A percentile compares a stretch with the other conserved stretches of the same genome.
These are phyloP conservation scores for Amanita rubescens DNA, from an alignment of 768 basidiomycete genomes.

Conservation along the genomic window DNA sequence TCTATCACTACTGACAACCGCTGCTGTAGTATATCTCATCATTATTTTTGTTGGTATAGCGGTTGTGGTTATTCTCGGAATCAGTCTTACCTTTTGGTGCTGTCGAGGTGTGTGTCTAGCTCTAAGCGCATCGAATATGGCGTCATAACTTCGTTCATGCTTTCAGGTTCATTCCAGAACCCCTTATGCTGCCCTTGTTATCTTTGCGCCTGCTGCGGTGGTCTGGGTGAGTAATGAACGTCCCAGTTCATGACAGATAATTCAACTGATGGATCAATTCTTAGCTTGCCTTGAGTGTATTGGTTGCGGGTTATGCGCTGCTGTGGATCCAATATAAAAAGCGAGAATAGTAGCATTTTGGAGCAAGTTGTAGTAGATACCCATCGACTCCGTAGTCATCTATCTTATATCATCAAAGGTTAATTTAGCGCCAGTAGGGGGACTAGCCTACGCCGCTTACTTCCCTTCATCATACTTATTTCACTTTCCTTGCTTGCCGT, in stretches of 20 bases:
- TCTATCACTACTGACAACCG: not conserved
- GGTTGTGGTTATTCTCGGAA: conserved; percentile 42
- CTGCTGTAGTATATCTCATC: conserved; percentile 51
- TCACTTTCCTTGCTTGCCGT: no score
- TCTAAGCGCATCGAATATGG: not conserved
- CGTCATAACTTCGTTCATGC: not conserved
- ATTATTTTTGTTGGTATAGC: conserved; percentile 58
- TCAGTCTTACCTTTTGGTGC: conserved; percentile 62
- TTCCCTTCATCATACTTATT: no score
- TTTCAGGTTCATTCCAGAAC: conserved; percentile 49
- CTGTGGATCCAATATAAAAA: conserved; percentile 16
- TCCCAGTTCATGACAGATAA: not conserved
- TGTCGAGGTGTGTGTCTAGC: conserved; percentile 38
- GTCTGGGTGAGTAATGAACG: conserved; percentile 37
- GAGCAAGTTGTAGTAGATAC: no score
- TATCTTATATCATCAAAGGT: no score
- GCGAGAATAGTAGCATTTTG: no score
- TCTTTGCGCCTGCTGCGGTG: conserved; percentile 66
- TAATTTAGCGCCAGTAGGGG: no score
- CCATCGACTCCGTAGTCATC: no score
- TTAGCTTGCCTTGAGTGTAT: conserved; percentile 63
- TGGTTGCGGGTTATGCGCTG: conserved; percentile 61
- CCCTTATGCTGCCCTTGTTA: conserved; percentile 67
- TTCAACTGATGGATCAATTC: not conserved
- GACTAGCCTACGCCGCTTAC: no score